A percentile compares a stretch with the other conserved stretches of the same genome.
These are phyloP conservation scores for Solanum sparsipilum DNA, from an alignment of 257 asterid genomes.

Conservation along the genomic window DNA sequence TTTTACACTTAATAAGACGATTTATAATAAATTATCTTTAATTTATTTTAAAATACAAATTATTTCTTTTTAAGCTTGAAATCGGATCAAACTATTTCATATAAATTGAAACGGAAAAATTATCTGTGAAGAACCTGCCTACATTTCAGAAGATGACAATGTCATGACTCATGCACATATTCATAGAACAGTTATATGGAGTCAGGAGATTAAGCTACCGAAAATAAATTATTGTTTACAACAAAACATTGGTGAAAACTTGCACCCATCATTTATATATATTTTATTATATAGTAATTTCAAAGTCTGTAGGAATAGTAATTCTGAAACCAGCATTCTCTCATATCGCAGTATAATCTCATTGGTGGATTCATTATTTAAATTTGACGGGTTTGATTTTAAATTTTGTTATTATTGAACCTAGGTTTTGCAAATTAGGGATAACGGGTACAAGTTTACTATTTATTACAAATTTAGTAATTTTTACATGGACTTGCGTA, in stretches of 20 bases:
- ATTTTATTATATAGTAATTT: background rate
- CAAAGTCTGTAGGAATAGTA: background rate
- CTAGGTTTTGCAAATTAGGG: background rate
- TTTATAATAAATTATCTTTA: too few species aligned
- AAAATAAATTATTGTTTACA: background rate
- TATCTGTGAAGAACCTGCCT: background rate
- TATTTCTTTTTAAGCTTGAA: too few species aligned
- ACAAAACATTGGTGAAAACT: background rate
- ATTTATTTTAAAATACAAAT: background rate
- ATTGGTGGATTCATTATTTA: background rate
- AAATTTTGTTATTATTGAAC: background rate
- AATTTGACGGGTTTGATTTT: background rate
- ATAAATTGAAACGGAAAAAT: background rate
- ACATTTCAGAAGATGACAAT: background rate
- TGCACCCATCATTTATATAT: background rate
- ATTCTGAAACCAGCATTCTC: background rate
- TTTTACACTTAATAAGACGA: background rate
- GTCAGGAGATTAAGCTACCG: background rate
- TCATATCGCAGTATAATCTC: background rate
- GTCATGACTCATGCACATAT: background rate
- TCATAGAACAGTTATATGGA: background rate
- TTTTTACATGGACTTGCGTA: background rate
- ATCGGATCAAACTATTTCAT: background rate
- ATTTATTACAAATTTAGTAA: background rate
- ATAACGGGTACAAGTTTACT: background rate